phyloP scores from a whole-genome alignment of 345 rosid genomes.

The Salix udensis region DNA sequence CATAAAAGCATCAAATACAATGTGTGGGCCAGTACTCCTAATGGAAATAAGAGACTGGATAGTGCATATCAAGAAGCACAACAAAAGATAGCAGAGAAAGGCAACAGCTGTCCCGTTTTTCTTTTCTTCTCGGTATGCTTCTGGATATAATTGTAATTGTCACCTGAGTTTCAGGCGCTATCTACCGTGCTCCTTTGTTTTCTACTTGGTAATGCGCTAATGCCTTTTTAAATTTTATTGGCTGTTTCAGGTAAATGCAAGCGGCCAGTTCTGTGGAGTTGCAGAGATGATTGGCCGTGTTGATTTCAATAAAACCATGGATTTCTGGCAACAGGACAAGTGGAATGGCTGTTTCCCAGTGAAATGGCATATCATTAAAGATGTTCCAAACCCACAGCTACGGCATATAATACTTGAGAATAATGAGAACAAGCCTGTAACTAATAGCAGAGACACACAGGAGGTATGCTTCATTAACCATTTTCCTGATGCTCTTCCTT shows the following conservation, averaged over 20 bases:
- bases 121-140: constrained; percentile 23
- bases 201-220: not conserved
- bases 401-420: constrained; percentile 23
- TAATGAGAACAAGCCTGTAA: constrained; percentile 25
- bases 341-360: constrained; percentile 28
- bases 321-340: constrained; percentile 26
- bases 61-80: constrained; percentile 50
- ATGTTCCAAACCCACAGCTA: constrained; percentile 19
- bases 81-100: constrained; percentile 20
- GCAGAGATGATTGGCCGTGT: constrained; percentile 25
- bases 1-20: constrained; percentile 67
- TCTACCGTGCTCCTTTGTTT: not conserved
- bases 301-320: constrained; percentile 15
- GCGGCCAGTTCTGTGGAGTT: constrained; percentile 27
- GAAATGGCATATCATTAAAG: constrained; percentile 26
- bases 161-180: not conserved
- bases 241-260: constrained; percentile 15
- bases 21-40: constrained; percentile 69
- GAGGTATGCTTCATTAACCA: constrained; percentile 4
- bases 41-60: constrained; percentile 59
- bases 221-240: not conserved
- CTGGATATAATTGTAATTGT: not conserved
- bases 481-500: not conserved
- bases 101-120: constrained; percentile 19
- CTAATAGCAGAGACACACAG: constrained; percentile 24